phyloP scores from a whole-genome alignment of 2,329 filamentous ascomycete species.

The Penicillium sp. region DNA sequence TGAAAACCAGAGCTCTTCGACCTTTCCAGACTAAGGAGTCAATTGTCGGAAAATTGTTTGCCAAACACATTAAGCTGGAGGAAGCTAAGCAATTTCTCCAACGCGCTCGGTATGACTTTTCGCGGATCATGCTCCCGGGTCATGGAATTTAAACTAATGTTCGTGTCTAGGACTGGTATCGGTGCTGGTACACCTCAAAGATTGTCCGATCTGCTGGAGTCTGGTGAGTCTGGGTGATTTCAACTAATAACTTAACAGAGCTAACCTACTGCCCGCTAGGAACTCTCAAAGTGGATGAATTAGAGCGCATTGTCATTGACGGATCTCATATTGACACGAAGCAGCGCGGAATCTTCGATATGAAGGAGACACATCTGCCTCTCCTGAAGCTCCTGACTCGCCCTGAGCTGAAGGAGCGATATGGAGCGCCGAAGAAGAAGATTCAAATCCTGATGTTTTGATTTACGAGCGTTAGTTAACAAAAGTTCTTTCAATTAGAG shows the following conservation, averaged over 20 bases:
- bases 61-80: constrained; percentile 95
- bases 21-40: constrained; percentile 79
- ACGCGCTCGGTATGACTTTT: constrained; percentile 53
- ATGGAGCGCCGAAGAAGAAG: constrained; percentile 60
- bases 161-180: constrained; percentile 69
- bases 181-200: constrained; percentile 88
- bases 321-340: constrained; percentile 93
- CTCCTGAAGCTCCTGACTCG: constrained; percentile 74
- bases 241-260: neutral
- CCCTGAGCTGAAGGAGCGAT: constrained; percentile 72
- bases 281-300: constrained; percentile 69
- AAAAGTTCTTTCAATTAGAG: neutral
- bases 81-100: constrained; percentile 81
- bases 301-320: constrained; percentile 84
- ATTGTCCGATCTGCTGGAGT: constrained; percentile 78
- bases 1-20: constrained; percentile 63
- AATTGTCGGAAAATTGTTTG: constrained; percentile 88
- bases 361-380: constrained; percentile 88
- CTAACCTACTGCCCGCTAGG: constrained; percentile 48
- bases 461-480: constrained; percentile 23
- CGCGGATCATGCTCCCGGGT: neutral
- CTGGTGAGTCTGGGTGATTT: constrained; percentile 59
- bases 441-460: constrained; percentile 55
- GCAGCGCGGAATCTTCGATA: constrained; percentile 90
- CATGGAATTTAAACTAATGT: neutral